Evolutionary conservation across 306 rosid species (phyloP), one percentile per base, ranked within the genome.

Genomic region (Cucumis cinereus): DNA sequence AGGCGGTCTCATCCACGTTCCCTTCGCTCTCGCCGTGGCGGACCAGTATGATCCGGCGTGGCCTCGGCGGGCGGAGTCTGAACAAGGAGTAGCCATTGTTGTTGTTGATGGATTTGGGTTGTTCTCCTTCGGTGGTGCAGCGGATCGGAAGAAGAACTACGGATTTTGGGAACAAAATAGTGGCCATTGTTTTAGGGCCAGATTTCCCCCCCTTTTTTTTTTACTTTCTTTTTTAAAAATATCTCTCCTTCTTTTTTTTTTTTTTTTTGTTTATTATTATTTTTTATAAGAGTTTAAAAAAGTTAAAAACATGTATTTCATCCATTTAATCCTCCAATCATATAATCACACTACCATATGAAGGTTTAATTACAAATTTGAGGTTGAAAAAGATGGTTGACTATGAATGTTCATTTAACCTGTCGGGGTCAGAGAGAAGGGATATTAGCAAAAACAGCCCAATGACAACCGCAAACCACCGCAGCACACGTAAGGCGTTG

Each of bases 11-110:
- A 36, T 93, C 97, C 5, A 93, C 84, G 81, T 93, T 93, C 0
- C 98, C 97, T 79, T 89, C 87, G 24, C 93, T 89, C 83, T 93
- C 85, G 38, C 98, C 98, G 13, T 93, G 98, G 40, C 98, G 84
- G 4, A 93, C 96, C 24, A 93, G 85, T 77, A 93, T 89, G 78
- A 93, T 93, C 72, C 98, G 87, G 56, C 89, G 87, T 9, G 98
- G 98, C 77, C 97, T 63, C 0, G 96, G 97, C 23, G 96, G 90
- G 1, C 83, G 84, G n/a, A 20, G 15, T 15, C 26, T 28, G 35
- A 30, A 30, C 35, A 43, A 30, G 36, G 70, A n/a, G 49, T 38
- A 40, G 9, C 74, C 53, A 43, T 41, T 68, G 54, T 4, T 41
- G 74, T 10, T 2, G 30, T 0, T 56, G 35, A 30, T 30, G 7